Evolutionary conservation across 2,329 filamentous ascomycete genomes (phyloP), one percentile per base, ranked within the genome.

Genomic region (Immersiporthe knoxdaviesiana): DNA sequence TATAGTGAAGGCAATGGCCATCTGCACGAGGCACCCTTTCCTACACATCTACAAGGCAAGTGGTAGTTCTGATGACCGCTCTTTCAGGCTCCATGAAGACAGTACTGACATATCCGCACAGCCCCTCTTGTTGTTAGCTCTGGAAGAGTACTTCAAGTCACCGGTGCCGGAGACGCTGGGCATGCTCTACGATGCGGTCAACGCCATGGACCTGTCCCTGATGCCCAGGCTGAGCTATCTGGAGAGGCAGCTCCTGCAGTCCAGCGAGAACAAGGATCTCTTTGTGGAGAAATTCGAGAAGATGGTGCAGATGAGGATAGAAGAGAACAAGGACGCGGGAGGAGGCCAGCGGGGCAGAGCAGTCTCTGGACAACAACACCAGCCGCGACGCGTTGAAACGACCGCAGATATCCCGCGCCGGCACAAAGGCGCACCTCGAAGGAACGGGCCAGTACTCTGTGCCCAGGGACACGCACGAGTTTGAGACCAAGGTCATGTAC

Each of bases 241-340:
- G 10, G 96, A 99, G 80, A 88, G 92, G 64, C 90, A 93, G 74
- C 90, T 99, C 66, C 81, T 99, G 35, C 93, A 97, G 78, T 90
- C 92, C 11, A 97, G 91, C 77, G 94, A 97, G 75, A 94, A 94
- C 74, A 97, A 97, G 78, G 96, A 99, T 77, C 88, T 99, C 75
- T 99, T 99, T 77, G 88, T 97, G 41, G 96, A 99, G 77, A 99
- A 98, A 77, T 99, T 99, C 75, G 94, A 97, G 79, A 90, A 91
- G 72, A 97, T 98, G 90, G 92, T 97, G 68, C 88, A 94, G 73
- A 92, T 92, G 80, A 89, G 93, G 56, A 89, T 93, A 79, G 86
- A 86, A 16, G 89, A 93, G 72, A 92, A 89, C 72, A 81, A 82
- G 60, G 78, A 85, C 74, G 32, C 47, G 16, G 52, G 32, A 35